Evolutionary conservation across 345 rosid species (phyloP).

Genomic region (Eucalyptus dawsonii): DNA sequence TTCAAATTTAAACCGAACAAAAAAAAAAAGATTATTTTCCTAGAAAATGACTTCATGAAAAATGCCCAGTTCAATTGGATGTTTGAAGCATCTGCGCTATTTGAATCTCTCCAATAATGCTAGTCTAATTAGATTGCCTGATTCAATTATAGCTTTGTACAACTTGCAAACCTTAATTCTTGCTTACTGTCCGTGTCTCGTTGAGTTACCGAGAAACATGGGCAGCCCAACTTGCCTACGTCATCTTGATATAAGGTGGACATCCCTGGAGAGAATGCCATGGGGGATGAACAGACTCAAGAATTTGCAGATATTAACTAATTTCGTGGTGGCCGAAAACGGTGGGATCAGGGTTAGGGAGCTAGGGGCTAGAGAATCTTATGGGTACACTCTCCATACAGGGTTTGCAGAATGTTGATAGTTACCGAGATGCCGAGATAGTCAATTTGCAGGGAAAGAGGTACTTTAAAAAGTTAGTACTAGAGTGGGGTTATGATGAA

Average conservation of each 20-base stretch:
- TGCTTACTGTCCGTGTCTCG: neutral
- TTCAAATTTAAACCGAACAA: too few species aligned
- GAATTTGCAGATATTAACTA: neutral
- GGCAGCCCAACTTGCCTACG: neutral
- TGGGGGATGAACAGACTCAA: neutral
- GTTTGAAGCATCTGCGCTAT: neutral
- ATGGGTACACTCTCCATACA: constrained; percentile 2
- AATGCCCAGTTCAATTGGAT: neutral
- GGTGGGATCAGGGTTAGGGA: neutral
- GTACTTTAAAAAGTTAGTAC: constrained; percentile 7
- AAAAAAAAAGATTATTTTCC: too few species aligned
- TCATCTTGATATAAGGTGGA: constrained; percentile 4
- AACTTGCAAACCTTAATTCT: constrained; percentile 9
- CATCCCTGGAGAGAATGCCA: constrained; percentile 4
- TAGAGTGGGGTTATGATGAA: constrained; percentile 10
- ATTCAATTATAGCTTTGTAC: neutral
- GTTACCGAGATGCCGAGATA: neutral
- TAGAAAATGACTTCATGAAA: too few species aligned
- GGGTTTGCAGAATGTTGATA: neutral
- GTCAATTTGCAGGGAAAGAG: constrained; percentile 4
- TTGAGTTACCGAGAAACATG: neutral
- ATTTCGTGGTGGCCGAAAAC: constrained; percentile 3
- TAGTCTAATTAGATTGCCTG: neutral
- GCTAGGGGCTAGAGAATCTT: constrained; percentile 2
- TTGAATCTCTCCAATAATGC: neutral